phyloP scores from a whole-genome alignment of 345 rosid species.

The Linum trigynum region DNA sequence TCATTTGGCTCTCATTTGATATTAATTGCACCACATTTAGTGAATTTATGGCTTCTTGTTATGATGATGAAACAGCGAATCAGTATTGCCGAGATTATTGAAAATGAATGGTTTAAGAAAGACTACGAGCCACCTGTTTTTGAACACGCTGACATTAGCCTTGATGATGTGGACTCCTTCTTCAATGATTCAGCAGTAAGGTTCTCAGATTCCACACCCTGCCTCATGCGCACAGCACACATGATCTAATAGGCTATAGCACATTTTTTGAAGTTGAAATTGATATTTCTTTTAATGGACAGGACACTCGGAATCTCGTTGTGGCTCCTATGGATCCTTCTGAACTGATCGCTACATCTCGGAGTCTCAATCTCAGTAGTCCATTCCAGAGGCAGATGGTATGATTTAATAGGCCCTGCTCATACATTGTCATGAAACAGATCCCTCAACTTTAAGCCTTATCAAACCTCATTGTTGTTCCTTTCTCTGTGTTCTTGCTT shows the following conservation, averaged over 20 bases:
- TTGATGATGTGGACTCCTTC: slow-evolving; percentile 75
- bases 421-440: too few species aligned
- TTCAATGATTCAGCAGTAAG: slow-evolving; percentile 73
- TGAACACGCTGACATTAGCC: slow-evolving; percentile 65
- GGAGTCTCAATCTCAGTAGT: slow-evolving; percentile 85
- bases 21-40: slow-evolving; percentile 2
- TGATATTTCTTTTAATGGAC: slow-evolving; percentile 17
- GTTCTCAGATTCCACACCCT: slow-evolving; percentile 11
- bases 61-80: slow-evolving; percentile 61
- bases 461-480: too few species aligned
- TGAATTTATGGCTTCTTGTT: slow-evolving; percentile 14
- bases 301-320: slow-evolving; percentile 68
- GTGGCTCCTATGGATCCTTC: slow-evolving; percentile 91
- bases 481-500: too few species aligned
- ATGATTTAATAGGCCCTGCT: slow-evolving; percentile 6
- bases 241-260: background rate
- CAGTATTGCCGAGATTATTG: slow-evolving; percentile 64
- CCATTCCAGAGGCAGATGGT: slow-evolving; percentile 97
- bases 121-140: slow-evolving; percentile 81
- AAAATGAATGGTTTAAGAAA: slow-evolving; percentile 96
- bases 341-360: slow-evolving; percentile 92
- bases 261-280: slow-evolving; percentile 8
- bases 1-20: background rate
- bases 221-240: slow-evolving; percentile 2
- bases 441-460: too few species aligned